Evolutionary conservation across 2,329 filamentous ascomycete genomes (phyloP).

Genomic region (Arthrobotrys conoides): DNA sequence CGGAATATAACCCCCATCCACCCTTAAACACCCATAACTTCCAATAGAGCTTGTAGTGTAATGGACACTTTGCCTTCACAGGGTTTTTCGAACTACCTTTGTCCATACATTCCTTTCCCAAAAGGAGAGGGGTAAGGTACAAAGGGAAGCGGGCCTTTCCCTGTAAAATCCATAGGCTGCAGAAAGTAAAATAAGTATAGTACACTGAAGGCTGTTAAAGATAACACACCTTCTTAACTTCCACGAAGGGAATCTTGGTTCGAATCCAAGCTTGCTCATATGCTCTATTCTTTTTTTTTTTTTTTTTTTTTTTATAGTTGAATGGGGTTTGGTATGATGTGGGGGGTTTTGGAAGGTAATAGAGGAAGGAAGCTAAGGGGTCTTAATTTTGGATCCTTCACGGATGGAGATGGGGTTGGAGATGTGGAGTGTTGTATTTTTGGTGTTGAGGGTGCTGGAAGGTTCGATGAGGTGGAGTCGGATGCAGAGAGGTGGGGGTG

Average conservation of each 20-base stretch:
- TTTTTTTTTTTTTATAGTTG: background rate
- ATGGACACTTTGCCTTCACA: slow-evolving; percentile 57
- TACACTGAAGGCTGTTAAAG: slow-evolving; percentile 38
- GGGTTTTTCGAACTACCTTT: slow-evolving; percentile 42
- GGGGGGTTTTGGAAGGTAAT: no score
- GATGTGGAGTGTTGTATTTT: slow-evolving; percentile 37
- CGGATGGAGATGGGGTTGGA: no score
- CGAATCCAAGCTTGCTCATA: slow-evolving; percentile 60
- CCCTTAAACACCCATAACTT: background rate
- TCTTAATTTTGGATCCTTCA: slow-evolving; percentile 29
- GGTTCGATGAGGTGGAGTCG: slow-evolving; percentile 16
- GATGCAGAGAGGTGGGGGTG: background rate
- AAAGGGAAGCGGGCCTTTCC: slow-evolving; percentile 38
- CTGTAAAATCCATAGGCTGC: slow-evolving; percentile 24
- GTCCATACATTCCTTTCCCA: background rate
- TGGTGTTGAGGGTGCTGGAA: slow-evolving; percentile 49
- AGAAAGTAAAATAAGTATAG: slow-evolving; percentile 15
- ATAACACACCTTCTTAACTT: slow-evolving; percentile 44
- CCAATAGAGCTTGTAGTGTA: slow-evolving; percentile 56
- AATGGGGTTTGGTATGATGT: no score
- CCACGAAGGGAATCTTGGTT: slow-evolving; percentile 55
- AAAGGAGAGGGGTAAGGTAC: background rate
- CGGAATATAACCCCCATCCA: background rate
- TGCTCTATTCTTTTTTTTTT: slow-evolving; percentile 3
- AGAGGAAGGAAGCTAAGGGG: no score